These are phyloP conservation scores for Haplosporangium gracile DNA, from an alignment of 192 early-diverging fungal genomes.

Conservation along the genomic window DNA sequence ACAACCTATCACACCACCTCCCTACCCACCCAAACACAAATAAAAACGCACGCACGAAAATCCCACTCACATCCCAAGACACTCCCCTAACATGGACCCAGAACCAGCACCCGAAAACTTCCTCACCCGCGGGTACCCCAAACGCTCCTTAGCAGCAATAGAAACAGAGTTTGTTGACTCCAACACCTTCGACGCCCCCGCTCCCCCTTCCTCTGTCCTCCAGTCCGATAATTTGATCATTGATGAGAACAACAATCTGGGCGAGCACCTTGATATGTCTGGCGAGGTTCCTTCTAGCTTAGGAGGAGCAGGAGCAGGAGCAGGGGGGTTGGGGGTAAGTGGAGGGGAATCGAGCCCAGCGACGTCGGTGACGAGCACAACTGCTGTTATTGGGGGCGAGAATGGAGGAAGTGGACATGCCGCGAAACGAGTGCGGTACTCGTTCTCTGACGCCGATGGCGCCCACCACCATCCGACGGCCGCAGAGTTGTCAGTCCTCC, in stretches of 20 bases:
- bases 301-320: no score
- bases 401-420: background rate
- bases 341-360: no score
- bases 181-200: constrained; percentile 39
- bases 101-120: constrained; percentile 26
- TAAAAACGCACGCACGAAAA: background rate
- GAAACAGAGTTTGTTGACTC: constrained; percentile 46
- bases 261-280: constrained; percentile 27
- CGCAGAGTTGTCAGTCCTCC: constrained; percentile 32
- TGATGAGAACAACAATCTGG: constrained; percentile 26
- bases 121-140: constrained; percentile 19
- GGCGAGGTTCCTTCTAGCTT: background rate
- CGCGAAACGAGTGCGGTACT: constrained; percentile 27
- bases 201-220: constrained; percentile 37
- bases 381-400: background rate
- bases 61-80: background rate
- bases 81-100: background rate
- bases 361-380: no score
- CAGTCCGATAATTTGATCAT: constrained; percentile 37
- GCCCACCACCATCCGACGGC: background rate
- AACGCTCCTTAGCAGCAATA: constrained; percentile 38
- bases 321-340: no score
- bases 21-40: background rate
- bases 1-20: no score
- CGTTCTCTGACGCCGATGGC: background rate